A percentile compares a stretch with the other conserved stretches of the same genome.
phyloP scores from a whole-genome alignment of 768 basidiomycete genomes.

The Paxillus rubicundulus region DNA sequence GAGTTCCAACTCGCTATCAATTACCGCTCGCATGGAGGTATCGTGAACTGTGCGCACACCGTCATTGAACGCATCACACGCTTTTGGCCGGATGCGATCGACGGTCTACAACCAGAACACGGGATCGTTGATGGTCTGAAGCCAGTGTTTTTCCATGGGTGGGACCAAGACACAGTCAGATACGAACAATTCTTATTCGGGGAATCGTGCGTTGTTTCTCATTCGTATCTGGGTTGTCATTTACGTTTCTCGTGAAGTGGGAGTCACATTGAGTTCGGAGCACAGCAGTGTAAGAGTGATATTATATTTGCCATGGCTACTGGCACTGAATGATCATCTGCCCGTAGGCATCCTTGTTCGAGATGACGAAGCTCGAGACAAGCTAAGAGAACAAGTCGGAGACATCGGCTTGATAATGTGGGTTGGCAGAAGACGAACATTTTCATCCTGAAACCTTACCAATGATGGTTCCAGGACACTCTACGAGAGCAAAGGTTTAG shows the following conservation, averaged over 20 bases:
- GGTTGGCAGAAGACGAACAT: conserved; percentile 12
- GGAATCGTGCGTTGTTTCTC: conserved; percentile 35
- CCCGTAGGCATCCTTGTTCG: conserved; percentile 66
- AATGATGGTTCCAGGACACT: conserved; percentile 23
- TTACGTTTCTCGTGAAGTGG: conserved; percentile 34
- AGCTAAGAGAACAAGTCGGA: conserved; percentile 51
- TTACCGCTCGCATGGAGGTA: conserved; percentile 71
- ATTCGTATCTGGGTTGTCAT: neutral
- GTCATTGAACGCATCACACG: conserved; percentile 58
- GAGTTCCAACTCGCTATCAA: conserved; percentile 62
- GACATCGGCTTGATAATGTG: conserved; percentile 60
- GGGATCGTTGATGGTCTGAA: conserved; percentile 52
- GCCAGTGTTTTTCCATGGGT: conserved; percentile 56
- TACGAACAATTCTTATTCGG: conserved; percentile 61
- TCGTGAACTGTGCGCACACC: conserved; percentile 67
- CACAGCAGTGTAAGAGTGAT: conserved; percentile 55
- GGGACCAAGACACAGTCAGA: conserved; percentile 40
- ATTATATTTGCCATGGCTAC: neutral
- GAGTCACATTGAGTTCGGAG: conserved; percentile 55
- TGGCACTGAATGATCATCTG: neutral
- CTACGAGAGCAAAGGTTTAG: conserved; percentile 33
- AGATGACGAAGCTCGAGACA: conserved; percentile 48
- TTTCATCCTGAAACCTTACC: neutral
- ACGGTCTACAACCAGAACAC: conserved; percentile 52
- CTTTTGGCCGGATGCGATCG: conserved; percentile 67